Evolutionary conservation across 2,329 filamentous ascomycete species (phyloP).

Genomic region (Ascosphaera apis): DNA sequence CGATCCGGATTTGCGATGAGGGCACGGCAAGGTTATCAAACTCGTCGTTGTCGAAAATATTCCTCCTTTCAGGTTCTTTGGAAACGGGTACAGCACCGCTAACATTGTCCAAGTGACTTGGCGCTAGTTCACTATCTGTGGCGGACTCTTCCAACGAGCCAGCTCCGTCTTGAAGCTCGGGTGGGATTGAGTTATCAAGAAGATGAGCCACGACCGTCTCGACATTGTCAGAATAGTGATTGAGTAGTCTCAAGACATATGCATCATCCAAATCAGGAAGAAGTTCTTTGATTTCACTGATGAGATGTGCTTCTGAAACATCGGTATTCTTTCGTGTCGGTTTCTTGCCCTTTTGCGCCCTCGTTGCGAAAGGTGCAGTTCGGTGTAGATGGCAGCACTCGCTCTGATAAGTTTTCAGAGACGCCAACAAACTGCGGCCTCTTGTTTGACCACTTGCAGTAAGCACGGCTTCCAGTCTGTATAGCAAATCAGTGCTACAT

Average conservation of each 20-base stretch:
- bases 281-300: constrained; percentile 74
- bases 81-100: too few species aligned
- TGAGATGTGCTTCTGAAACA: constrained; percentile 32
- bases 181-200: constrained; percentile 51
- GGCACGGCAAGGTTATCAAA: constrained; percentile 48
- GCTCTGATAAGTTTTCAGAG: constrained; percentile 17
- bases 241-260: constrained; percentile 57
- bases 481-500: constrained; percentile 52
- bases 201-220: constrained; percentile 65
- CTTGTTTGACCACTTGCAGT: constrained; percentile 14
- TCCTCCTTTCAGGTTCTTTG: constrained; percentile 35
- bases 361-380: constrained; percentile 18
- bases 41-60: constrained; percentile 60
- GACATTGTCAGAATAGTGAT: constrained; percentile 53
- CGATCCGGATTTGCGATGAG: constrained; percentile 50
- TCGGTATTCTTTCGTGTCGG: constrained; percentile 10
- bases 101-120: constrained; percentile 30
- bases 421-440: constrained; percentile 17
- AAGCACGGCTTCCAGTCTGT: constrained; percentile 17
- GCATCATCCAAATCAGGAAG: constrained; percentile 70
- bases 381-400: constrained; percentile 17
- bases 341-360: constrained; percentile 19
- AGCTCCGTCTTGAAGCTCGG: constrained; percentile 38
- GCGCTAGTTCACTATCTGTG: constrained; percentile 25
- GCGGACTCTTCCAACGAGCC: constrained; percentile 40